Percentiles rank a stretch among this genome's conserved stretches.
These are phyloP conservation scores for Colletotrichum sp. DNA, from an alignment of 2,329 filamentous ascomycete genomes.

Conservation along the genomic window DNA sequence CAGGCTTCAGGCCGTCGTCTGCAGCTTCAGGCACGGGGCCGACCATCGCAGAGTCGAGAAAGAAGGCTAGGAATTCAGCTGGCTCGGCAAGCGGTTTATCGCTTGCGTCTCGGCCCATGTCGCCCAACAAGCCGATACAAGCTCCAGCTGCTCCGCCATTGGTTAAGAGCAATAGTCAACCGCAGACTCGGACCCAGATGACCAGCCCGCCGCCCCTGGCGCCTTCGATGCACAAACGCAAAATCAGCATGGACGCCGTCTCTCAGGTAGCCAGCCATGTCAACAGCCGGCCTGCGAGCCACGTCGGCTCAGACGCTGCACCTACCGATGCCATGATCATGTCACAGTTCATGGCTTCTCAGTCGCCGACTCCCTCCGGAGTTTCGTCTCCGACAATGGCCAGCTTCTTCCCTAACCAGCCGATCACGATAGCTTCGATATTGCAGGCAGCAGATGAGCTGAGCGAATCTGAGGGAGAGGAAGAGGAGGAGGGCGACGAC, in stretches of 20 bases:
- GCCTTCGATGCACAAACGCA: slow-evolving; percentile 39
- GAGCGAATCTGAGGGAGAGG: slow-evolving; percentile 33
- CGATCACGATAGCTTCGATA: slow-evolving; percentile 59
- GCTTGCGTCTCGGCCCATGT: slow-evolving; percentile 48
- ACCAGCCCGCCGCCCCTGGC: slow-evolving; percentile 42
- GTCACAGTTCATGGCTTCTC: slow-evolving; percentile 38
- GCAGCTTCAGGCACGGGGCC: slow-evolving; percentile 47
- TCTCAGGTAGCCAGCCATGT: slow-evolving; percentile 35
- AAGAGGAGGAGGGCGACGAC: slow-evolving; percentile 22
- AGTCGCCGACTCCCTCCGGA: slow-evolving; percentile 35
- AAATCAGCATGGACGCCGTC: slow-evolving; percentile 47
- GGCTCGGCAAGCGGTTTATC: slow-evolving; percentile 25
- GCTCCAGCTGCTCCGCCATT: slow-evolving; percentile 3
- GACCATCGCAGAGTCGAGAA: slow-evolving; percentile 49
- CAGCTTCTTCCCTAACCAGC: slow-evolving; percentile 28
- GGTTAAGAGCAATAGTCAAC: slow-evolving; percentile 21
- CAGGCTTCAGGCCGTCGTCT: slow-evolving; percentile 37
- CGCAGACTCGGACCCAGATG: slow-evolving; percentile 33
- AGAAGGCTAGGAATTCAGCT: slow-evolving; percentile 30
- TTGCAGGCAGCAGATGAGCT: slow-evolving; percentile 62
- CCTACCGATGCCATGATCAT: slow-evolving; percentile 40
- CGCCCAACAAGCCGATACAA: slow-evolving; percentile 51
- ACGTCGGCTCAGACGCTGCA: slow-evolving; percentile 21
- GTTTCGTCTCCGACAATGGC: slow-evolving; percentile 39
- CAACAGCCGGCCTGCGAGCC: slow-evolving; percentile 26